Percentiles rank a stretch among this genome's conserved stretches.
Evolutionary conservation across 2,329 filamentous ascomycete genomes (phyloP).

Genomic region (Berkeleyomyces rouxiae): DNA sequence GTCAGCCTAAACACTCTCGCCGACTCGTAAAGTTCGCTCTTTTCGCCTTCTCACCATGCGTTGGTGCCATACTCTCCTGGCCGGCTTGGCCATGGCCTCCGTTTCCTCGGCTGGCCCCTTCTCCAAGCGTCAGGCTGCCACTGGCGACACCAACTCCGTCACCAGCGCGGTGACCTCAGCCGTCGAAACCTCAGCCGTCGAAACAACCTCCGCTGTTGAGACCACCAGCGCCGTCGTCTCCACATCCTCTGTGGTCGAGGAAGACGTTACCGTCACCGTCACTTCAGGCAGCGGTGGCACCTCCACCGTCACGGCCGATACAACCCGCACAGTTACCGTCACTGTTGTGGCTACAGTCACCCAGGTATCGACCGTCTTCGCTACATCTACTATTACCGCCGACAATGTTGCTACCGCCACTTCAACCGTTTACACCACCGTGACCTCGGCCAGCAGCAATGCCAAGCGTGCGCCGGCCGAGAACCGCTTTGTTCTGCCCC

Average conservation of each 20-base stretch:
- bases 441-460: constrained; percentile 18
- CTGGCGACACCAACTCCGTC: neutral
- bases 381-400: constrained; percentile 24
- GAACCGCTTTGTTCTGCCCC: constrained; percentile 12
- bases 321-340: constrained; percentile 19
- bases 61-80: constrained; percentile 10
- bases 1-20: neutral
- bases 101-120: constrained; percentile 5
- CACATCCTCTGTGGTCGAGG: neutral
- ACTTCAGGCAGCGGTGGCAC: neutral
- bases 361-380: constrained; percentile 22
- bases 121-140: constrained; percentile 2
- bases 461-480: constrained; percentile 20
- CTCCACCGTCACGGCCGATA: constrained; percentile 15
- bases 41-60: constrained; percentile 3
- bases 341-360: constrained; percentile 21
- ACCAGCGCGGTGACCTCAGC: neutral
- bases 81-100: constrained; percentile 5
- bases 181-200: neutral
- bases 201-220: neutral
- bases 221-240: neutral
- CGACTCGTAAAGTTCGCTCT: neutral
- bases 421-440: constrained; percentile 22
- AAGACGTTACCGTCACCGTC: constrained; percentile 15
- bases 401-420: constrained; percentile 23